Percentiles rank a stretch among this genome's conserved stretches.
Conservation (phyloP, 225 moss, liverwort and hornwort genomes). For the Climacium dendroides region DNA sequence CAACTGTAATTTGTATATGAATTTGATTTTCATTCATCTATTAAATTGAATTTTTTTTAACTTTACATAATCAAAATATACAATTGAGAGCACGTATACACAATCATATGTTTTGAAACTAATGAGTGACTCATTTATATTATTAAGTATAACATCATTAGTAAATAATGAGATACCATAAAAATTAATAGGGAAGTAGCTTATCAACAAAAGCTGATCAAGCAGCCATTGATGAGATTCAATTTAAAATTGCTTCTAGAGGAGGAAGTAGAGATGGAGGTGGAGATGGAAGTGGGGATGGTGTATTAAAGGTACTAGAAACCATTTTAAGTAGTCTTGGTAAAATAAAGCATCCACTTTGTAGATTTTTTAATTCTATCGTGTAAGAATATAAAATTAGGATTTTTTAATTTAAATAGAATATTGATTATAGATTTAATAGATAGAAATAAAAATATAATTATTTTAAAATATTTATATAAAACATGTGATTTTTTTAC, state of each 20-base stretch:
- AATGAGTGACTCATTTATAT: too few species aligned
- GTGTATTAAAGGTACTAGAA: background rate
- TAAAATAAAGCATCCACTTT: too few species aligned
- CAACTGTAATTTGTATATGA: background rate
- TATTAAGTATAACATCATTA: too few species aligned
- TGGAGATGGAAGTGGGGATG: background rate
- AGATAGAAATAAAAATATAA: background rate
- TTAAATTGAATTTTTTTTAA: rapidly evolving
- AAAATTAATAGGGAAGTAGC: background rate
- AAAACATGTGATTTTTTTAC: background rate
- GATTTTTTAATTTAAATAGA: background rate
- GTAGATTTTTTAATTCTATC: too few species aligned
- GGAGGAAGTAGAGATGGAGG: background rate
- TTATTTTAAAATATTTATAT: too few species aligned
- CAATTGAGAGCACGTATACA: rapidly evolving
- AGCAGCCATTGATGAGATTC: conserved; percentile 20
- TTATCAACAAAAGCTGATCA: conserved; percentile 15
- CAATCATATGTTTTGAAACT: background rate
- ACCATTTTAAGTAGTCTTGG: too few species aligned
- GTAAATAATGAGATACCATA: too few species aligned
- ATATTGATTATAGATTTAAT: background rate
- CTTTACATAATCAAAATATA: background rate
- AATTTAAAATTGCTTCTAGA: background rate
- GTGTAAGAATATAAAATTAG: background rate
- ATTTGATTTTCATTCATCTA: background rate